These are phyloP conservation scores for Butyriboletus loyo DNA, from an alignment of 768 basidiomycete species.

Conservation along the genomic window DNA sequence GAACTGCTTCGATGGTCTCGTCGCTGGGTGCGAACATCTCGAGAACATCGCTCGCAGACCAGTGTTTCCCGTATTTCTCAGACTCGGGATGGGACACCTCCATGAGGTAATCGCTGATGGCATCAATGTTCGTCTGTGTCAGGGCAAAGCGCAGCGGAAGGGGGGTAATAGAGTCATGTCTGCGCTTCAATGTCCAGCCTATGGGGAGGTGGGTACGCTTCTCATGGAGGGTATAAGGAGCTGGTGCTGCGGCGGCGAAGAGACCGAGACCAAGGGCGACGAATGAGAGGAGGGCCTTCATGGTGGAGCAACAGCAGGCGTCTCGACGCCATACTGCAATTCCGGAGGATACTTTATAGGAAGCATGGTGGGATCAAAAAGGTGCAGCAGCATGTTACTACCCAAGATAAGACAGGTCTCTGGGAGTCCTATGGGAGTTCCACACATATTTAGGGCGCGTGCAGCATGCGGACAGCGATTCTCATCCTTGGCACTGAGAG, in stretches of 20 bases:
- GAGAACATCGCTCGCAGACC: conserved; percentile 25
- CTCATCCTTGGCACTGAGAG: neutral
- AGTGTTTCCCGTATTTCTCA: conserved; percentile 32
- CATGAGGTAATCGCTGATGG: conserved; percentile 27
- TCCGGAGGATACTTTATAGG: too few species aligned
- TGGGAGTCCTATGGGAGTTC: neutral
- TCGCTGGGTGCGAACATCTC: conserved; percentile 29
- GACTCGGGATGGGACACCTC: conserved; percentile 36
- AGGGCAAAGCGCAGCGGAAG: conserved; percentile 33
- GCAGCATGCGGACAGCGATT: neutral
- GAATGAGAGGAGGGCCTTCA: conserved; percentile 17
- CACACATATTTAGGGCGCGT: neutral
- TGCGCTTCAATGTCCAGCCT: too few species aligned
- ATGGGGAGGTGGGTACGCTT: conserved; percentile 34
- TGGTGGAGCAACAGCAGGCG: too few species aligned
- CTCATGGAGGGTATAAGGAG: conserved; percentile 36
- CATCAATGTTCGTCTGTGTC: conserved; percentile 31
- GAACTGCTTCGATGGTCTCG: conserved; percentile 26
- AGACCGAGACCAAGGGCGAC: conserved; percentile 18
- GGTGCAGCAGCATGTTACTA: conserved; percentile 6
- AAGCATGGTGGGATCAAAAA: conserved; percentile 5
- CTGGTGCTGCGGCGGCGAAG: conserved; percentile 15
- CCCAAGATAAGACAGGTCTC: neutral
- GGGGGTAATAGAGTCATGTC: conserved; percentile 30
- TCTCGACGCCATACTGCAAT: too few species aligned